Base-by-base conservation (phyloP, 352 stramenopile genomes). In the Globisporangium takayamanum region DNA sequence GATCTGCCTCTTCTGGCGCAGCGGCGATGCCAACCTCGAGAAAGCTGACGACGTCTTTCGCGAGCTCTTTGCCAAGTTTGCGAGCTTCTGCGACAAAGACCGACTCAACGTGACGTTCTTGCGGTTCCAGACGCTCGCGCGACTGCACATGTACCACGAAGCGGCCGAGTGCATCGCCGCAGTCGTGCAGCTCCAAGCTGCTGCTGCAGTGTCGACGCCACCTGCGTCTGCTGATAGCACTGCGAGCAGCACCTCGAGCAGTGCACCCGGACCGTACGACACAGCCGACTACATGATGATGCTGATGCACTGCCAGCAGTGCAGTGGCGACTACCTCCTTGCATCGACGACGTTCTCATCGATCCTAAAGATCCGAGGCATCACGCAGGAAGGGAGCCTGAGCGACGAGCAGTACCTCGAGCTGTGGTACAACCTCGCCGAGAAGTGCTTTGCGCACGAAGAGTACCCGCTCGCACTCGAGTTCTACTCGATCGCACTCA, bases 401-500 rank as follows among this genome's bases (percentile, higher is more conserved):
- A 62, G 41, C 46, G 78, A 88, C 57, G 64, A 76, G 20, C 64
- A 87, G 12, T 84, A 87, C 49, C 62, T 88, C 3, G 66, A 78
- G 11, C 39, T 88, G 16, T 90, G 78, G 78, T 60, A 58, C 12
- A 59, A 60, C 3, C 60, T 90, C 5, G 78, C 80, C 0, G 68
- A 85, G 52, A 88, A 87, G 41, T 87, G 76, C 57, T 88, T 90
- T 25, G 45, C 68, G 18, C 76, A 82, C 15, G 80, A 90, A 60
- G 80, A 88, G 61, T 88, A 88, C 49, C 36, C 67, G 1, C 60
- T 90, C 12, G 78, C 80, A 4, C 53, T 80, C 30, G 78, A 88
- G 28, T 87, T 81, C 39, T 88, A 86, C 57, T 67, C 70, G 0
- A 71, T 84, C 25, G 68, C 80, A 0, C 54, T 83, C 15, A 84